Conservation (phyloP, 495 filamentous ascomycete genomes). For the Penicillium turbatum region DNA sequence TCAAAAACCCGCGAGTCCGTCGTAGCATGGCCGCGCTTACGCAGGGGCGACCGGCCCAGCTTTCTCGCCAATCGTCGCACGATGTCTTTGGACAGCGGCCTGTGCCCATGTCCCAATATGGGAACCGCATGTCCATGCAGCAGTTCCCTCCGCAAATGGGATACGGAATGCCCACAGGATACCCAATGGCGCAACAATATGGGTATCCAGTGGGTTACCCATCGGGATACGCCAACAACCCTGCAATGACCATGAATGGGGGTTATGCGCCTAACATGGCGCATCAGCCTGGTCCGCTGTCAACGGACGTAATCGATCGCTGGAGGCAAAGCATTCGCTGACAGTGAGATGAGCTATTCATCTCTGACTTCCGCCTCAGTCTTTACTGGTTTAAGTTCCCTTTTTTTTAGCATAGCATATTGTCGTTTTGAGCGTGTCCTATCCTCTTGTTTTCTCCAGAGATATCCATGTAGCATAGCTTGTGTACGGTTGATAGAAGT, state of each 20-base stretch:
- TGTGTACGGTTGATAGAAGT: conserved; percentile 13
- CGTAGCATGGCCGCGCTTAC: conserved; percentile 70
- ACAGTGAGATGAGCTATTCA: conserved; percentile 4
- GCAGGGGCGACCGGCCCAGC: conserved; percentile 49
- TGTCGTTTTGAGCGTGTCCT: conserved; percentile 14
- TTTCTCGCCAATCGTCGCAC: conserved; percentile 28
- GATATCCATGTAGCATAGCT: conserved; percentile 27
- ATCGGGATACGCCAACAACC: conserved; percentile 28
- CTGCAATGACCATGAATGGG: conserved; percentile 31
- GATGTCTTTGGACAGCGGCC: conserved; percentile 16
- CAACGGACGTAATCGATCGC: conserved; percentile 78
- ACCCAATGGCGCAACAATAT: conserved; percentile 24
- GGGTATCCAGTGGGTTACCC: conserved; percentile 27
- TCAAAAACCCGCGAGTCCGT: conserved; percentile 34
- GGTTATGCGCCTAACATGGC: conserved; percentile 34
- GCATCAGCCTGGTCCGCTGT: conserved; percentile 45
- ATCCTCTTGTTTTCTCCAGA: conserved; percentile 5
- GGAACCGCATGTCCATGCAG: conserved; percentile 34
- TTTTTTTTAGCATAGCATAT: conserved; percentile 21
- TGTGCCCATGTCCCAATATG: conserved; percentile 14
- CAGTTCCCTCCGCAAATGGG: conserved; percentile 25
- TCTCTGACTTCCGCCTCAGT: background rate
- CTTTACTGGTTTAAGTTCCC: background rate
- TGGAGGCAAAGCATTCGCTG: conserved; percentile 77
- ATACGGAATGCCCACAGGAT: conserved; percentile 15